phyloP scores from a whole-genome alignment of 257 asterid species.

The Petrea volubilis region DNA sequence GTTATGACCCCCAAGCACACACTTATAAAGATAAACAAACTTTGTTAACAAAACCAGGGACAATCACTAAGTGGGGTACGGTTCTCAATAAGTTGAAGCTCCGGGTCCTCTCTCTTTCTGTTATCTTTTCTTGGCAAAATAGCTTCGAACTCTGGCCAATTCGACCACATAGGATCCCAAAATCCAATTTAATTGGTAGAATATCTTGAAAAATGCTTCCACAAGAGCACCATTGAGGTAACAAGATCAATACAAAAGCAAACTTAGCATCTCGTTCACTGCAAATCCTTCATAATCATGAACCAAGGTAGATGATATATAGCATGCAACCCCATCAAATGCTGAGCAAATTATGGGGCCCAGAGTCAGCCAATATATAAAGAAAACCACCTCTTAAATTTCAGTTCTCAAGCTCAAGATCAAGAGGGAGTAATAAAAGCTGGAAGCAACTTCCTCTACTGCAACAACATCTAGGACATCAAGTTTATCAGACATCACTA shows the following conservation, averaged over 20 bases:
- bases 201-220: neutral
- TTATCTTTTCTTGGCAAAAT: no score
- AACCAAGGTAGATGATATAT: neutral
- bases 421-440: neutral
- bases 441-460: slow-evolving; percentile 11
- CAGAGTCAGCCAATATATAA: neutral
- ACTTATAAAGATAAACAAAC: no score
- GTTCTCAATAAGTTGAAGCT: no score
- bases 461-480: slow-evolving; percentile 5
- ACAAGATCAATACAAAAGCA: neutral
- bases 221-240: neutral
- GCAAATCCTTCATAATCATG: neutral
- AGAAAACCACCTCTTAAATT: neutral
- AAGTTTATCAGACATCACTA: slow-evolving; percentile 8
- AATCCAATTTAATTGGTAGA: neutral
- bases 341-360: neutral
- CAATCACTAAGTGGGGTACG: no score
- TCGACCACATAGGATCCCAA: no score
- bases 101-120: no score
- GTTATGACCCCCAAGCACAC: no score
- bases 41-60: no score
- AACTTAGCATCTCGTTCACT: slow-evolving; percentile 12
- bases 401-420: slow-evolving; percentile 16
- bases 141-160: no score
- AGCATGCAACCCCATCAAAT: neutral